Conservation (phyloP, 495 filamentous ascomycete species). For the Neohortaea acidophila region DNA sequence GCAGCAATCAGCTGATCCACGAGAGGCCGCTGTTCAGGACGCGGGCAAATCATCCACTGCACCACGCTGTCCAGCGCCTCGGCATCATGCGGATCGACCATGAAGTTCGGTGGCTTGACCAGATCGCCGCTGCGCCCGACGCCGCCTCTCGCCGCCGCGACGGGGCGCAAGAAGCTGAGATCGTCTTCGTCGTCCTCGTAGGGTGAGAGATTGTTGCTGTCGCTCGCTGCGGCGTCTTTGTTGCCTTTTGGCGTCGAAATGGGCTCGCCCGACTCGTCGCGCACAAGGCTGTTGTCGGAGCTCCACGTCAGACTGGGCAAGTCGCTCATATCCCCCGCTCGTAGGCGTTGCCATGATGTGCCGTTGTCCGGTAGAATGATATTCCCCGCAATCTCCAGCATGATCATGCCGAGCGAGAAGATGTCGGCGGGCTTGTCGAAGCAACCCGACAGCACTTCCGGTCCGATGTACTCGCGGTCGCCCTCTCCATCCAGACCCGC, state of each 20-base stretch:
- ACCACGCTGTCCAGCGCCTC: slow-evolving; percentile 74
- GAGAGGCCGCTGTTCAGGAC: slow-evolving; percentile 57
- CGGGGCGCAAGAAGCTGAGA: slow-evolving; percentile 13
- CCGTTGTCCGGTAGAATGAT: slow-evolving; percentile 85
- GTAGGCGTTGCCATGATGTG: slow-evolving; percentile 69
- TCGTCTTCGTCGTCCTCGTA: slow-evolving; percentile 14
- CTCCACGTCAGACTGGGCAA: slow-evolving; percentile 72
- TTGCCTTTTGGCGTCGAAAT: slow-evolving; percentile 20
- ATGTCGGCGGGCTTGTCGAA: slow-evolving; percentile 86
- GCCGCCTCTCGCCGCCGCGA: slow-evolving; percentile 17
- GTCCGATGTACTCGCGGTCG: slow-evolving; percentile 88
- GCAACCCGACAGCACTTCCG: slow-evolving; percentile 68
- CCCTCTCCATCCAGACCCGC: slow-evolving; percentile 75
- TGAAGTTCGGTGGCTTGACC: slow-evolving; percentile 65
- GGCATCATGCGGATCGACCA: slow-evolving; percentile 53
- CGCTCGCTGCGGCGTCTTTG: slow-evolving; percentile 10
- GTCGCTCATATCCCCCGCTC: slow-evolving; percentile 72
- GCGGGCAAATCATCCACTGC: slow-evolving; percentile 68
- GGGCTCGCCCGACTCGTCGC: slow-evolving; percentile 61
- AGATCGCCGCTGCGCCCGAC: slow-evolving; percentile 44
- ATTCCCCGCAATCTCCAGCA: slow-evolving; percentile 86
- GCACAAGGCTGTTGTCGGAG: slow-evolving; percentile 49
- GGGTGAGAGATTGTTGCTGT: slow-evolving; percentile 4
- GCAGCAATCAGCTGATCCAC: slow-evolving; percentile 53
- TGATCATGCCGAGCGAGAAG: slow-evolving; percentile 83